Percentiles rank a stretch among this genome's conserved stretches.
These are phyloP conservation scores for Aspergillus bridgeri DNA, from an alignment of 495 filamentous ascomycete genomes.

Conservation along the genomic window DNA sequence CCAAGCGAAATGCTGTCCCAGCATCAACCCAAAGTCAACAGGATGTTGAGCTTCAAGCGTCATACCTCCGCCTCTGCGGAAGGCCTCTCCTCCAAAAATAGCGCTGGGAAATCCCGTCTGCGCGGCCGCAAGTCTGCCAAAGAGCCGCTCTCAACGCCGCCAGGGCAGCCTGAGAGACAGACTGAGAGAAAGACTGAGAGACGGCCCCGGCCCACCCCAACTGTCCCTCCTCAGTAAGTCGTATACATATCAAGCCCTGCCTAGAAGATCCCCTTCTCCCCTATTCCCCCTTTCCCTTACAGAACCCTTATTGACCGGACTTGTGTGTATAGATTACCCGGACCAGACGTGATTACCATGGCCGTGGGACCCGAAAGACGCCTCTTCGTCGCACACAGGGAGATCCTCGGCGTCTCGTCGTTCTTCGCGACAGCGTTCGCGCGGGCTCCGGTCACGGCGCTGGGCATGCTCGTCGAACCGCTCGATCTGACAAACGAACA, in stretches of 20 bases:
- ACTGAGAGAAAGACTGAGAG: slow-evolving; percentile 9
- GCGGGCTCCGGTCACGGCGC: slow-evolving; percentile 13
- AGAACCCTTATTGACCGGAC: background rate
- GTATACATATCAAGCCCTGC: background rate
- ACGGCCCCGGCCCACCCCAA: background rate
- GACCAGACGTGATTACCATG: slow-evolving; percentile 74
- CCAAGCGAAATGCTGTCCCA: slow-evolving; percentile 2
- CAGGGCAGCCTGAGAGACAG: slow-evolving; percentile 22
- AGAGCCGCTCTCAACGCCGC: slow-evolving; percentile 24
- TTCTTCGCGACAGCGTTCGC: slow-evolving; percentile 58
- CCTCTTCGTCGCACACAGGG: slow-evolving; percentile 88
- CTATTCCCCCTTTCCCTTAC: no score
- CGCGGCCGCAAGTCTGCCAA: slow-evolving; percentile 31
- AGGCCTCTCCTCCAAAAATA: slow-evolving; percentile 43
- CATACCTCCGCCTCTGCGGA: slow-evolving; percentile 31
- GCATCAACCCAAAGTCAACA: slow-evolving; percentile 3
- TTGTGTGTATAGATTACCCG: slow-evolving; percentile 46
- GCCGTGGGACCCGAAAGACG: slow-evolving; percentile 72
- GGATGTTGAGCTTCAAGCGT: slow-evolving; percentile 33
- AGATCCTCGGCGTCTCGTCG: slow-evolving; percentile 71
- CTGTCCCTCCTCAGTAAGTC: background rate
- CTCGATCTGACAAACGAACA: slow-evolving; percentile 78
- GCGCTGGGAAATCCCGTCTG: slow-evolving; percentile 39
- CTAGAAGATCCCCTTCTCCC: no score
- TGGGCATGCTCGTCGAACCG: slow-evolving; percentile 41